Base-by-base conservation (phyloP, 2,329 filamentous ascomycete species). In the Sclerotinia glacialis region DNA sequence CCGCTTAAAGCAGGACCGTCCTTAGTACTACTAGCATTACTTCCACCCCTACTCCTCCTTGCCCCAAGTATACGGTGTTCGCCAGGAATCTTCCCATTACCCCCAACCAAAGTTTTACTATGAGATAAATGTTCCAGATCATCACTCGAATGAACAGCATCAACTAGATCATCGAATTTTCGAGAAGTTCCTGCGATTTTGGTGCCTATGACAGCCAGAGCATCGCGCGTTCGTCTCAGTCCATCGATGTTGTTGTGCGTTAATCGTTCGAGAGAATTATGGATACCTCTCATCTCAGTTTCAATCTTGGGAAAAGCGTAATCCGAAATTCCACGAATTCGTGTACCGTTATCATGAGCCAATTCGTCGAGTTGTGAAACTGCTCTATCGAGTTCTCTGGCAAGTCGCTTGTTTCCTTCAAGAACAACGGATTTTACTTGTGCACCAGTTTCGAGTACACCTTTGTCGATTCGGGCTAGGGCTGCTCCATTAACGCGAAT, bases 151-250 rank as follows among this genome's bases (percentile, higher is more conserved):
- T 60, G 49, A 61, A 61, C 64, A 61, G 67, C 69, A 67, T 71
- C 67, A 31, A 72, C 70, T 65, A 72, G 67, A 47, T 71, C 71
- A 44, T 71, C 70, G 37, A 71, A 72, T 64, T 68, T 70, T 42
- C 69, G 71, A 34, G 63, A 63, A 37, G 71, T 72, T 12, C 71
- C 71, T 3, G 69, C 59, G 9, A 71, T 66, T 42, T 67, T 53
- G 2, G 69, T 66, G 2, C 71, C 71, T 54, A 72, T 72, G 28
- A 72, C 70, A 26, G 68, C 68, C 3, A 71, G 53, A 34, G 67
- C 65, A 66, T 69, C 69, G 12, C 68, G 64, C 14, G 68, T 68
- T 56, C 66, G 47, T 44, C 46, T 65, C 7, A 56, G 16, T 21
- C 59, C 60, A 26, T 63, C 46, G 5, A 63, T 42, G 14, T 65